Evolutionary conservation across 2,329 filamentous ascomycete species (phyloP).

Genomic region (Ophiostoma perfectum): DNA sequence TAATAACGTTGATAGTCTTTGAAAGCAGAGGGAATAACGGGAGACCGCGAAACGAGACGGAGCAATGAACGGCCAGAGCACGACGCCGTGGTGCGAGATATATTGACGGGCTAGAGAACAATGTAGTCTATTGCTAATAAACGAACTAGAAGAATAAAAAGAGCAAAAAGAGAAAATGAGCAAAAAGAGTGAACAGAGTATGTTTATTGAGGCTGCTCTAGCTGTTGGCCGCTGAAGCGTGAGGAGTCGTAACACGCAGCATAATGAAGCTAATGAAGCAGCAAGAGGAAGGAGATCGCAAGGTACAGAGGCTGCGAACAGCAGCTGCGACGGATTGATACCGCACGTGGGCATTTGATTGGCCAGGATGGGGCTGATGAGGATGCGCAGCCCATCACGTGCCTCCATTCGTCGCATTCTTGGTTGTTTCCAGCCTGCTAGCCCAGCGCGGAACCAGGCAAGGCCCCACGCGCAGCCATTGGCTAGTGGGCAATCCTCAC

Average conservation of each 20-base stretch:
- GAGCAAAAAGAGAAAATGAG: no score
- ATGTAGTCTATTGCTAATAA: not conserved
- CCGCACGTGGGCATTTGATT: constrained; percentile 11
- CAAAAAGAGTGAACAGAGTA: not conserved
- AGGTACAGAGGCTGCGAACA: not conserved
- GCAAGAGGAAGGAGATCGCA: not conserved
- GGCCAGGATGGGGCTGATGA: not conserved
- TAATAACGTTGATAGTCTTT: no score
- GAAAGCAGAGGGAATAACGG: no score
- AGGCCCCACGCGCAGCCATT: not conserved
- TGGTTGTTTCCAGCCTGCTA: not conserved
- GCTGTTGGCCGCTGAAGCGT: not conserved
- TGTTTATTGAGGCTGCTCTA: not conserved
- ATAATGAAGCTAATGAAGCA: not conserved
- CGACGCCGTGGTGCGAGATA: not conserved
- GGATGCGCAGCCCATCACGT: not conserved
- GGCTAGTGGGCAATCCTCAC: not conserved
- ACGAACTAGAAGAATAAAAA: no score
- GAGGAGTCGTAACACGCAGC: not conserved
- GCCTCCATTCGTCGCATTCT: not conserved
- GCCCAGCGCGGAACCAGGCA: no score
- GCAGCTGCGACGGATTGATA: not conserved
- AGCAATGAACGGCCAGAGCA: not conserved
- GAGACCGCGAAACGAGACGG: not conserved
- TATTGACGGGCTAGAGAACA: not conserved